These are phyloP conservation scores for Ascochyta viciae-villosae DNA, from an alignment of 2,329 filamentous ascomycete genomes.

Conservation along the genomic window DNA sequence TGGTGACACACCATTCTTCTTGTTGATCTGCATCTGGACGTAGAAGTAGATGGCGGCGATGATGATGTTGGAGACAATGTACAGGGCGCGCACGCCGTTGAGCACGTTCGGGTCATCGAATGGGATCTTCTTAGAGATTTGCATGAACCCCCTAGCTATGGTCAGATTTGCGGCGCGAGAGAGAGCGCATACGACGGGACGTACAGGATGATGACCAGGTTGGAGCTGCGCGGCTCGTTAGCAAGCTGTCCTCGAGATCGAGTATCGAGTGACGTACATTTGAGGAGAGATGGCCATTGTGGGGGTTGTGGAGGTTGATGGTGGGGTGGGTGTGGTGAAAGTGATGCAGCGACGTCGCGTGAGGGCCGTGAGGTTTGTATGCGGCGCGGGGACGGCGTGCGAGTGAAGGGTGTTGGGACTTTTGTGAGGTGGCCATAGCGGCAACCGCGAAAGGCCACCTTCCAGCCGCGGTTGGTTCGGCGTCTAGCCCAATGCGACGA, in stretches of 20 bases:
- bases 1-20: constrained; percentile 84
- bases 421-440: constrained; percentile 32
- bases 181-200: constrained; percentile 2
- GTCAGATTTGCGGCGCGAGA: constrained; percentile 3
- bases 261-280: constrained; percentile 35
- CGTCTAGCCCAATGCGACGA: constrained; percentile 29
- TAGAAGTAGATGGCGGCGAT: constrained; percentile 87
- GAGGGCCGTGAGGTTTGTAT: constrained; percentile 4
- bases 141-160: constrained; percentile 77
- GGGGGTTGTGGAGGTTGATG: constrained; percentile 9
- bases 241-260: constrained; percentile 20
- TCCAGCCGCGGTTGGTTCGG: constrained; percentile 14
- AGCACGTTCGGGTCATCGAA: constrained; percentile 86
- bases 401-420: constrained; percentile 24
- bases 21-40: constrained; percentile 84
- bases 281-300: constrained; percentile 49
- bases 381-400: constrained; percentile 22
- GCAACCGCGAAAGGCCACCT: constrained; percentile 40
- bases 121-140: constrained; percentile 93
- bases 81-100: constrained; percentile 68
- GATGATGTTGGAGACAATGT: constrained; percentile 77
- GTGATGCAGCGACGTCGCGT: constrained; percentile 5
- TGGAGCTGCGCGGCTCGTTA: constrained; percentile 41
- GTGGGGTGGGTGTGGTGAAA: background rate
- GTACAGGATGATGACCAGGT: constrained; percentile 49